These are phyloP conservation scores for Luvunga scandens DNA, from an alignment of 345 rosid species.

Conservation along the genomic window DNA sequence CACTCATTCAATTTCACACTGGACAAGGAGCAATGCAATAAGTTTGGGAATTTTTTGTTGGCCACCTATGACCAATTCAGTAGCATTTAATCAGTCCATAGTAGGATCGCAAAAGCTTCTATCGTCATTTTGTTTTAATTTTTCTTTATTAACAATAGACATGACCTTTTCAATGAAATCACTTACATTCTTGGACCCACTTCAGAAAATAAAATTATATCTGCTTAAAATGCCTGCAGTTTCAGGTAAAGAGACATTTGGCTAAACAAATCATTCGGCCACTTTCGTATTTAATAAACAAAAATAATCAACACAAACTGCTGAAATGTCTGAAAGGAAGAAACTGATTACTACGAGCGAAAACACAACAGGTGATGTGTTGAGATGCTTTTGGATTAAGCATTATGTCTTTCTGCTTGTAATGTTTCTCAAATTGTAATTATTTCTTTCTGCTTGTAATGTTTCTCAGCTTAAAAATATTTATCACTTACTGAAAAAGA, in stretches of 20 bases:
- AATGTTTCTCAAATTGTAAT: background rate
- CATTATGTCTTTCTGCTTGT: background rate
- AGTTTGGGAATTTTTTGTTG: background rate
- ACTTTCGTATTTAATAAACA: background rate
- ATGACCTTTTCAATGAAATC: background rate
- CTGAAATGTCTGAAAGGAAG: background rate
- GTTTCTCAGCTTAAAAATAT: background rate
- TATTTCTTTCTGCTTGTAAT: background rate
- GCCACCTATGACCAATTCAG: background rate
- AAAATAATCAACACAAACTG: background rate
- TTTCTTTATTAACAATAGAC: background rate
- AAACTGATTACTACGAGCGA: background rate
- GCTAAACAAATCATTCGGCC: background rate
- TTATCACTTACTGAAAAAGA: background rate
- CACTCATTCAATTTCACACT: background rate
- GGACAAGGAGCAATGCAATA: background rate
- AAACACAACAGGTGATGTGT: background rate
- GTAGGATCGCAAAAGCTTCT: background rate
- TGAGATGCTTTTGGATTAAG: conserved; percentile 9
- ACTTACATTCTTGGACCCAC: background rate
- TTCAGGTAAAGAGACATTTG: background rate
- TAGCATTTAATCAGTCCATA: background rate
- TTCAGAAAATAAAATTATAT: background rate
- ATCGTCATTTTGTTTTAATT: background rate
- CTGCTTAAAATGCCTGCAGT: background rate